These are phyloP conservation scores for Stenocarpella maydis DNA, from an alignment of 2,329 filamentous ascomycete species.

Conservation along the genomic window DNA sequence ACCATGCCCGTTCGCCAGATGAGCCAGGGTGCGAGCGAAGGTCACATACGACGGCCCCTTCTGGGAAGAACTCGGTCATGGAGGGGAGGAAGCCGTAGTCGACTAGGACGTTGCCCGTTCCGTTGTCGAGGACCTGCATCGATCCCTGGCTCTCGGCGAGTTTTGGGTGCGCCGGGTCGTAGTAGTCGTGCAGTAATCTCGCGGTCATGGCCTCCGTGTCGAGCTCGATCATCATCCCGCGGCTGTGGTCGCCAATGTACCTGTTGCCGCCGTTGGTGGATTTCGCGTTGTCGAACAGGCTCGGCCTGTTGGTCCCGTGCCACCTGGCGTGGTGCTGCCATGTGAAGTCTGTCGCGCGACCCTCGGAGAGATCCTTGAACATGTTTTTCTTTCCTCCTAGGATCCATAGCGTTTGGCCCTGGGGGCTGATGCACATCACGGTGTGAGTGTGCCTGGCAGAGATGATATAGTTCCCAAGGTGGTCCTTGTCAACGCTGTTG, in stretches of 20 bases:
- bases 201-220: constrained; percentile 43
- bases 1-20: constrained; percentile 34
- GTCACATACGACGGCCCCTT: constrained; percentile 37
- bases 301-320: constrained; percentile 44
- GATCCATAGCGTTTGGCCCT: constrained; percentile 46
- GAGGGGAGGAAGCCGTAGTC: constrained; percentile 36
- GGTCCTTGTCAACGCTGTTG: constrained; percentile 47
- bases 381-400: constrained; percentile 48
- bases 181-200: constrained; percentile 43
- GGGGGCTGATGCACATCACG: constrained; percentile 42
- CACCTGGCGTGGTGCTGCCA: constrained; percentile 51
- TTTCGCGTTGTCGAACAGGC: constrained; percentile 51
- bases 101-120: constrained; percentile 30
- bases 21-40: constrained; percentile 34
- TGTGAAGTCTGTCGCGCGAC: constrained; percentile 46
- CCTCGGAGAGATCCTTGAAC: constrained; percentile 47
- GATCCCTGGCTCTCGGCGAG: constrained; percentile 33
- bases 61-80: constrained; percentile 33
- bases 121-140: constrained; percentile 24
- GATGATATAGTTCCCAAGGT: constrained; percentile 48
- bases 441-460: constrained; percentile 46
- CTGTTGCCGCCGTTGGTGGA: constrained; percentile 43
- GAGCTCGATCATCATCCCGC: constrained; percentile 44
- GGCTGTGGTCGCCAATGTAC: constrained; percentile 40
- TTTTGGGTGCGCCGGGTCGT: constrained; percentile 39